A percentile compares a stretch with the other conserved stretches of the same genome.
Conservation (phyloP, 2,329 filamentous ascomycete species). For the Stylonectria norvegica region DNA sequence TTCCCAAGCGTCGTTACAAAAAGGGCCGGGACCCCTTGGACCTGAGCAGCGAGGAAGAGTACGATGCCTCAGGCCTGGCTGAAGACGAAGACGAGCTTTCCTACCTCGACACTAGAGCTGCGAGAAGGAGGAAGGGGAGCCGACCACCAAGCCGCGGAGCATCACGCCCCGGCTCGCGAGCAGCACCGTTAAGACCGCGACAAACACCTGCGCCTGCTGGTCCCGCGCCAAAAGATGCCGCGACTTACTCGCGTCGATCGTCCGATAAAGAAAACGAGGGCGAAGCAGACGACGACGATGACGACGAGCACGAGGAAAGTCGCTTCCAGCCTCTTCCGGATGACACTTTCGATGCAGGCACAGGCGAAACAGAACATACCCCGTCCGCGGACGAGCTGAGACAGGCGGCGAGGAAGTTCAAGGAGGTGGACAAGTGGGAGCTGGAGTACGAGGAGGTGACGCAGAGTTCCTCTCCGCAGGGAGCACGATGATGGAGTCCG, state of each 20-base stretch:
- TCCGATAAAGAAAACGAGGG: slow-evolving; percentile 59
- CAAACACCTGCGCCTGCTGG: slow-evolving; percentile 20
- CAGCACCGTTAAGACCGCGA: slow-evolving; percentile 23
- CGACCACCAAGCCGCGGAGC: slow-evolving; percentile 28
- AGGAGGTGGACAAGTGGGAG: slow-evolving; percentile 67
- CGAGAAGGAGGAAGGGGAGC: slow-evolving; percentile 34
- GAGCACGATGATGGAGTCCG: slow-evolving; percentile 41
- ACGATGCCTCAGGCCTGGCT: slow-evolving; percentile 46
- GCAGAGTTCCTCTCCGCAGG: slow-evolving; percentile 51
- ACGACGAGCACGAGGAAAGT: slow-evolving; percentile 37
- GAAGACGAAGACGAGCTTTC: slow-evolving; percentile 57
- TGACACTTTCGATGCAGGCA: slow-evolving; percentile 39
- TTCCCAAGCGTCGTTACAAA: slow-evolving; percentile 51
- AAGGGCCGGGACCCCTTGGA: slow-evolving; percentile 38
- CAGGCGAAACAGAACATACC: slow-evolving; percentile 34
- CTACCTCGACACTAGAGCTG: slow-evolving; percentile 37
- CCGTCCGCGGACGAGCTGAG: slow-evolving; percentile 53
- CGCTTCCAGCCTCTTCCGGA: slow-evolving; percentile 44
- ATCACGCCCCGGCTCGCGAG: slow-evolving; percentile 27
- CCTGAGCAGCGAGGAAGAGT: slow-evolving; percentile 45
- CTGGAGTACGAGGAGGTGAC: slow-evolving; percentile 64
- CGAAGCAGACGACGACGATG: slow-evolving; percentile 32
- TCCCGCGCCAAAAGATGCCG: slow-evolving; percentile 21
- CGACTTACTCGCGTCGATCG: slow-evolving; percentile 50
- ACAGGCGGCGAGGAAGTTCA: slow-evolving; percentile 59